Percentiles rank a stretch among this genome's conserved stretches.
These are phyloP conservation scores for Mortierella polycephala DNA, from an alignment of 371 early-diverging fungal genomes.

Conservation along the genomic window DNA sequence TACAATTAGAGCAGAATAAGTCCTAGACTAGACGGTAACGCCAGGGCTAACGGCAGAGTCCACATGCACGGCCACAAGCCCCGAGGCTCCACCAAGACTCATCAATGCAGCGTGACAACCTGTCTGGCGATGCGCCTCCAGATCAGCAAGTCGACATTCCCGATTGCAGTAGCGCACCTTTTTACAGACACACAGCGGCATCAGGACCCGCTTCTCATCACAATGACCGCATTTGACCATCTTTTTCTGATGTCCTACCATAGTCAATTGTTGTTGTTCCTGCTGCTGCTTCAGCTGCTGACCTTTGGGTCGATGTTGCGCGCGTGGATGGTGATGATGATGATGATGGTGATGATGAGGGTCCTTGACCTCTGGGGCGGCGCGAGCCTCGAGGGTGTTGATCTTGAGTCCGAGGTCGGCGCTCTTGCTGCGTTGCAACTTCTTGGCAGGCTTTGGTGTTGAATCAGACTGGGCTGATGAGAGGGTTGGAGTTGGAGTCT, in stretches of 20 bases:
- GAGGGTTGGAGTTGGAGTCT: background rate
- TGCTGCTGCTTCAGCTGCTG: conserved; percentile 3
- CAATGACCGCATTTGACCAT: conserved; percentile 39
- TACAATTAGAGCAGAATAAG: too few relatives aligned
- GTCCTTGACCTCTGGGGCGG: conserved; percentile 6
- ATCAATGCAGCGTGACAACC: conserved; percentile 33
- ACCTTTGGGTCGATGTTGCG: conserved; percentile 8
- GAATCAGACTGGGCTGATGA: background rate
- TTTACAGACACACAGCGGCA: conserved; percentile 49
- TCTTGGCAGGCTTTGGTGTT: background rate
- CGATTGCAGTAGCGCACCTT: conserved; percentile 46
- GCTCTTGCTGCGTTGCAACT: conserved; percentile 19
- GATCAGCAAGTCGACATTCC: conserved; percentile 35
- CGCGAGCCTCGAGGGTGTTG: background rate
- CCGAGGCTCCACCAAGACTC: background rate
- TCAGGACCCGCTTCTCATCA: conserved; percentile 27
- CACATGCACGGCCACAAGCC: too few relatives aligned
- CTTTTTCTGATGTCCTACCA: conserved; percentile 29
- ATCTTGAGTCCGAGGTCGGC: background rate
- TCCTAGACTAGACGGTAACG: too few relatives aligned
- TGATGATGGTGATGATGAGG: conserved; percentile 8
- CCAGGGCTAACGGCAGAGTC: too few relatives aligned
- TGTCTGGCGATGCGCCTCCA: conserved; percentile 33
- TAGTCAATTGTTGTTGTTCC: conserved; percentile 15
- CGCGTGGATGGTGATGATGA: conserved; percentile 12